Base-by-base conservation (phyloP, 805 yeast species). In the Saccharomyces paradoxus region DNA sequence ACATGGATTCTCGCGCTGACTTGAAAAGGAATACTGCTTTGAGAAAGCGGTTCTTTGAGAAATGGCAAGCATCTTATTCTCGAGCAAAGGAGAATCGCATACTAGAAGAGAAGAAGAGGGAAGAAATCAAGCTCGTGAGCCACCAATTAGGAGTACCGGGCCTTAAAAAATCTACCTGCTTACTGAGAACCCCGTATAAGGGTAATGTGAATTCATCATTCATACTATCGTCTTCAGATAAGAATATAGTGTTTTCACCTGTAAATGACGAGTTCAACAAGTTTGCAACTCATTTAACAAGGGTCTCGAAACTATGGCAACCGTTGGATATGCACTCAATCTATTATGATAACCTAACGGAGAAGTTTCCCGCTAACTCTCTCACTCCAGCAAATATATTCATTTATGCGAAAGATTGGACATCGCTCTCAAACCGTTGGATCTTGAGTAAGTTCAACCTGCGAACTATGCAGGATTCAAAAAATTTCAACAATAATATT, bases 1-100 rank as follows among this genome's bases (percentile, higher is more conserved):
- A 73, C 0, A 61, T 77, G 46, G 77, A 77, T 29, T 64, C 72
- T 2, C 67, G 70, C 48, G 86, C 94, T 0, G 77, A 72, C n/a
- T 31, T 56, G 1, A 64, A 74, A 47, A 65, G 77, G 48, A 59
- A 69, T 0, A 61, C 53, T 8, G 61, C 60, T 2, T 50, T 81
- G 27, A 75, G 74, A 55, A 59, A 51, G 22, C 57, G 49, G 2
- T 54, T 64, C 1, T 60, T 83, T 2, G 57, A 55, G 27, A 68
- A 59, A 26, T 63, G 59, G 86, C 1, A 63, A 54, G 3, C 17
- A 26, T 5, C 55, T 61, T 30, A 77, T 77, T 0, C 41, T 48
- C 14, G 55, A 47, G 12, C 58, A 67, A 3, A 54, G 65, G 51
- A 54, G 51, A 47, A 57, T 63, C 24, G 44, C 10, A 21, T 1